Base-by-base conservation (phyloP, 2,329 filamentous ascomycete species). In the Aspergillus caelatus region DNA sequence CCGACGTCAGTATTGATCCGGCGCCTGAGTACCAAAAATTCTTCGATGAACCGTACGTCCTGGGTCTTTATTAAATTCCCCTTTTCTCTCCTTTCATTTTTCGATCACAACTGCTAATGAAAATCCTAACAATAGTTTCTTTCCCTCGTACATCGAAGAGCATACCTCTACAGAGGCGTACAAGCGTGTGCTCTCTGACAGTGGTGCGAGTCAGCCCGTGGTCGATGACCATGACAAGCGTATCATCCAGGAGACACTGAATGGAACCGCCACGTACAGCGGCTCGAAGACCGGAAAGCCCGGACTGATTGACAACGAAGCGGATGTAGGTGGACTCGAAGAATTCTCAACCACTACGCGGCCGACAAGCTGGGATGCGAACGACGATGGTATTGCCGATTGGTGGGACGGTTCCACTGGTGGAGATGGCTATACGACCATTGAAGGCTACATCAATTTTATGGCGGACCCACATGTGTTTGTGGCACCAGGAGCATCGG, bases 341-440 rank as follows among this genome's bases (percentile, higher is more conserved):
- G 57, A 65, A 1, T 60, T 60, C 23, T 57, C 63, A 1, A 62
- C 52, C 1, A 34, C 56, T 4, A 45, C 63, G 21, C 58, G 63
- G 19, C 41, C 52, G 36, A 41, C 34, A 2, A 58, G 12, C 36
- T 65, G 63, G 63, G 63, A 65, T 21, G 28, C 60, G 5, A 52
- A 65, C 16, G 30, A 58, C 19, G 53, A 65, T 19, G 63, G 63
- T 2, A 58, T 65, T 12, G 56, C 60, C 12, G 63, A 65, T 36
- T 65, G 63, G 63, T 65, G 63, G 63, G 63, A 65, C 56, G 60
- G 60, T 2, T 65, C 63, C 9, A 57, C 57, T 11, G 53, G 57
- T 2, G 60, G 53, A 1, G 62, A 59, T 7, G 60, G 62, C 43
- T 62, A 65, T 46, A 65, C 63, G 1, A 26, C 8, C 4, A 54